Base-by-base conservation (phyloP, 164 flowering plant genomes). In the Houttuynia cordata region DNA sequence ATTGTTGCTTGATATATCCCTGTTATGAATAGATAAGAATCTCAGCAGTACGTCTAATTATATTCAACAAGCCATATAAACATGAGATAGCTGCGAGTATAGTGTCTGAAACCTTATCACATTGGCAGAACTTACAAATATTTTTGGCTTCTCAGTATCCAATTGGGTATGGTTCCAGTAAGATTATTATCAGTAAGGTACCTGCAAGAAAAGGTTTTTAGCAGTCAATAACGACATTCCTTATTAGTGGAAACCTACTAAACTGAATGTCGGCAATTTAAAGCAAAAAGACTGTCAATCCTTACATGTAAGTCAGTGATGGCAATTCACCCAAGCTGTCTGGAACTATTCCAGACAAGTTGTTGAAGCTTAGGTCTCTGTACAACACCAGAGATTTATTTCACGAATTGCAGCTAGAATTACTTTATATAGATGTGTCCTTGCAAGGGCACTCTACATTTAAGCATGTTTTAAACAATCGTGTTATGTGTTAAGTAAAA, bases 1-100 rank as follows among this genome's bases (percentile, higher is more conserved):
- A 53, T 53, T 24, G 21, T 53, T 53, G 24, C 25, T 53, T 22
- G 56, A 53, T 53, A 53, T 53, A 53, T 53, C 56, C 25, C 56
- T 22, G 23, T 24, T 3, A 53, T 21, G 15, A 13, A n/a, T 22
- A 21, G 6, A 45, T 12, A 45, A 12, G 49, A 45, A 3, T 45
- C 17, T 45, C 17, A 45, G 49, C 2, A 45, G 14, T 12, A 45
- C 12, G 49, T 45, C 49, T 45, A 10, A 7, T 8, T 12, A 45
- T 8, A 12, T 45, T 45, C 49, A 45, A 7, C 14, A 12, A 12
- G 49, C 14, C 17, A 17, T 17, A 45, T 12, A 45, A 8, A 7
- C 13, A 45, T 45, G 17, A 41, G 45, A 41, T 41, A 13, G 45
- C 45, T 13, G 13, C 45, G n/a, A 41, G 10, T 8, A 1, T 13